Evolutionary conservation across 495 filamentous ascomycete genomes (phyloP).

Genomic region (Daldinia childiae): DNA sequence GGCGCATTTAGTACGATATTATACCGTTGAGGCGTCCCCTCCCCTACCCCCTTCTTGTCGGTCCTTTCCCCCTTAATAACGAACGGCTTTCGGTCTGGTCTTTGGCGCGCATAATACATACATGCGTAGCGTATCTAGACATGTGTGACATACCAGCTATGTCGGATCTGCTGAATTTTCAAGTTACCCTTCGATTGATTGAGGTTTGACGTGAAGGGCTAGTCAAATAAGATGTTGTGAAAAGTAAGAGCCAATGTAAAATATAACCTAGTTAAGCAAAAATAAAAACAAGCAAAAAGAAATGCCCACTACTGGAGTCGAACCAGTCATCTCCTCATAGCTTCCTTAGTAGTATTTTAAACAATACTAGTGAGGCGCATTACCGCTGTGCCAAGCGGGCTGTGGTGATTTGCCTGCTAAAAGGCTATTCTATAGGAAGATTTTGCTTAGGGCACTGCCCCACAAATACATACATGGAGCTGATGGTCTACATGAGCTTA

Average conservation of each 20-base stretch:
- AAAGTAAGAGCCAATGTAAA: too few relatives aligned
- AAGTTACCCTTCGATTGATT: background rate
- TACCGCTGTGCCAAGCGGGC: slow-evolving; percentile 35
- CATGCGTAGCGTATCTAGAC: too few relatives aligned
- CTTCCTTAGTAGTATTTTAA: slow-evolving; percentile 10
- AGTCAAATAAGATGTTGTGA: too few relatives aligned
- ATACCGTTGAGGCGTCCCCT: background rate
- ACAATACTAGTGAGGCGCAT: slow-evolving; percentile 32
- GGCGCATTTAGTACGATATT: background rate
- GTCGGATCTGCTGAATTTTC: background rate
- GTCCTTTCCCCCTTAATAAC: too few relatives aligned
- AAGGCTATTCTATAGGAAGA: background rate
- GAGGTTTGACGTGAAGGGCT: too few relatives aligned
- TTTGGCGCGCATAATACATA: background rate
- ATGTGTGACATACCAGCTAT: background rate
- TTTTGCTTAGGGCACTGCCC: background rate
- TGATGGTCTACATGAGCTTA: too few relatives aligned
- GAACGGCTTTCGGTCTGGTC: background rate
- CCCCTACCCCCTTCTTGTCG: background rate
- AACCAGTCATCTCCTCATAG: slow-evolving; percentile 37
- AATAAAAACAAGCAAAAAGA: background rate
- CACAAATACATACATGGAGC: too few relatives aligned
- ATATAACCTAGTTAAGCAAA: too few relatives aligned
- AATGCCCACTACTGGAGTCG: slow-evolving; percentile 33
- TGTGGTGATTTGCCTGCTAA: background rate